These are phyloP conservation scores for Exophiala alcalophila DNA, from an alignment of 2,329 filamentous ascomycete genomes.

Conservation along the genomic window DNA sequence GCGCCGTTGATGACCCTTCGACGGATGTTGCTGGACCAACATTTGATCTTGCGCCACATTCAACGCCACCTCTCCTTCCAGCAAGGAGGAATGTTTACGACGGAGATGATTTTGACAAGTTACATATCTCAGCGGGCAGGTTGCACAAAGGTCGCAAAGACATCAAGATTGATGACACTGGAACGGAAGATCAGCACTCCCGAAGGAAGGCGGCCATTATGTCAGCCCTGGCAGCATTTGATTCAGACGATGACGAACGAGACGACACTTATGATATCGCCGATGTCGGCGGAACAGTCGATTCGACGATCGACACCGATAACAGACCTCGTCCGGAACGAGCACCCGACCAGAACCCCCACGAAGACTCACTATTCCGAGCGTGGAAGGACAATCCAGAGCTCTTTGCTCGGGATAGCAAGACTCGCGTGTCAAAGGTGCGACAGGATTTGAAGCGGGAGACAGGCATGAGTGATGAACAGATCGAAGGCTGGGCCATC, in stretches of 20 bases:
- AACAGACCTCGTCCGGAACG: conserved; percentile 15
- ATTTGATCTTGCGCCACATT: conserved; percentile 52
- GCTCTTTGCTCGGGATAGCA: conserved; percentile 68
- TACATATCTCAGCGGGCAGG: conserved; percentile 63
- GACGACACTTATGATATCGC: conserved; percentile 95
- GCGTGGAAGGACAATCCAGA: conserved; percentile 64
- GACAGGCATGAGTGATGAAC: conserved; percentile 88
- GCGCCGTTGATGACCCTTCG: conserved; percentile 24
- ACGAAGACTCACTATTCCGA: conserved; percentile 71
- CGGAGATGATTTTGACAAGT: conserved; percentile 71
- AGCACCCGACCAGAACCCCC: conserved; percentile 27
- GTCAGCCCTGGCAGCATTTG: conserved; percentile 82
- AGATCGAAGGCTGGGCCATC: conserved; percentile 88
- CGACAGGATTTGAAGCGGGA: conserved; percentile 66
- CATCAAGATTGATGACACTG: conserved; percentile 11
- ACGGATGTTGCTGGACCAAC: conserved; percentile 24
- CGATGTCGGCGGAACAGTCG: conserved; percentile 86
- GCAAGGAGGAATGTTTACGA: conserved; percentile 73
- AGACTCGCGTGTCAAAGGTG: conserved; percentile 62
- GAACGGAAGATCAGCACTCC: conserved; percentile 49
- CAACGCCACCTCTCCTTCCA: conserved; percentile 42
- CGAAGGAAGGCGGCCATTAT: conserved; percentile 82
- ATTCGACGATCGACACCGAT: conserved; percentile 47
- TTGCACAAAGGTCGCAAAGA: conserved; percentile 72
- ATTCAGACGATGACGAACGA: conserved; percentile 91